Evolutionary conservation across 352 stramenopile genomes (phyloP).

Genomic region (Phytophthora pseudosyringae): DNA sequence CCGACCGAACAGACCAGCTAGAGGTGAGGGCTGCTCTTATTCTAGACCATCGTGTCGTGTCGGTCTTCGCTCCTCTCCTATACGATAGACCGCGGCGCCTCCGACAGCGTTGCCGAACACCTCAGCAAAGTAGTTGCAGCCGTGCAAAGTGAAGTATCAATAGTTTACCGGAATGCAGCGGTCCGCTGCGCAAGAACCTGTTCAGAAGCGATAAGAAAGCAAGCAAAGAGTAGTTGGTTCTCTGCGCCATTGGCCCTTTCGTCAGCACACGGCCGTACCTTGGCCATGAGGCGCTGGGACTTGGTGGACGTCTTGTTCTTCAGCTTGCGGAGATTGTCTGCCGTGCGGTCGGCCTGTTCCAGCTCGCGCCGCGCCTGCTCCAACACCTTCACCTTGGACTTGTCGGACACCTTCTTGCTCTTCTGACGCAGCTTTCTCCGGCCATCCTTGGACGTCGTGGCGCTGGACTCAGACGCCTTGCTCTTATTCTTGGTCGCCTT

Average conservation of each 20-base stretch:
- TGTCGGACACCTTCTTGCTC: slow-evolving; percentile 33
- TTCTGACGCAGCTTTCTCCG: slow-evolving; percentile 36
- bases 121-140: not conserved
- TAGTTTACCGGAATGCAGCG: slow-evolving; percentile 44
- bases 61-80: not conserved
- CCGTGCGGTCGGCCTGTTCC: slow-evolving; percentile 55
- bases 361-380: slow-evolving; percentile 60
- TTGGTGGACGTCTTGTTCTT: slow-evolving; percentile 60
- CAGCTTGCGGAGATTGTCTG: slow-evolving; percentile 72
- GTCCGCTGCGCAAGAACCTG: slow-evolving; percentile 55
- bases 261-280: slow-evolving; percentile 39
- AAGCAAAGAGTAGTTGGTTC: slow-evolving; percentile 4
- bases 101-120: not conserved
- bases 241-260: not conserved
- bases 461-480: not conserved
- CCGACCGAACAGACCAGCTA: not conserved
- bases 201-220: not conserved
- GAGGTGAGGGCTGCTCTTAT: not conserved
- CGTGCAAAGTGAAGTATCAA: not conserved
- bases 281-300: slow-evolving; percentile 69
- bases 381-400: slow-evolving; percentile 56
- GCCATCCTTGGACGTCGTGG: slow-evolving; percentile 27
- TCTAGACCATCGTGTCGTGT: not conserved
- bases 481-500: slow-evolving; percentile 21
- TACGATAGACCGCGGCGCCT: not conserved